Conservation (phyloP, 768 basidiomycete genomes). For the Termitomyces sp. region DNA sequence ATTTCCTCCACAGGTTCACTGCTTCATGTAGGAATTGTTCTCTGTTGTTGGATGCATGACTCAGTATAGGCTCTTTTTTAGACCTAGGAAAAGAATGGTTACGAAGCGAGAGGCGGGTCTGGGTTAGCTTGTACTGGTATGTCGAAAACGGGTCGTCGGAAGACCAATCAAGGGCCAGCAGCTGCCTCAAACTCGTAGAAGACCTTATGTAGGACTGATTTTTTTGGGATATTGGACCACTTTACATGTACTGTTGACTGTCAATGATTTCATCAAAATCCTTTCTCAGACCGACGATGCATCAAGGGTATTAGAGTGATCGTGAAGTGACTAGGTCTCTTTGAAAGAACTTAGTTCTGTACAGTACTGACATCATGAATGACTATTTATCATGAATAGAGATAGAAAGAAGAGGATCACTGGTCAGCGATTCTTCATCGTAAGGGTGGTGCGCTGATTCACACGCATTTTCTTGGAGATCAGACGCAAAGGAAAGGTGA, state of each 20-base stretch:
- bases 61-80: not conserved
- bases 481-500: not conserved
- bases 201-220: not conserved
- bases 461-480: too few relatives aligned
- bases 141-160: conserved; percentile 13
- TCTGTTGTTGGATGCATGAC: not conserved
- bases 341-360: not conserved
- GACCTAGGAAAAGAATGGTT: conserved; percentile 11
- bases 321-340: not conserved
- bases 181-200: conserved; percentile 5
- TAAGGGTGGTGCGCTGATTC: not conserved
- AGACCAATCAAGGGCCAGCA: conserved; percentile 6
- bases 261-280: not conserved
- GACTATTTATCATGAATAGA: not conserved
- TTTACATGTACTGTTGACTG: not conserved
- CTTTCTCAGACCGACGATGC: not conserved
- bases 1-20: conserved; percentile 10
- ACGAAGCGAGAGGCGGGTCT: conserved; percentile 2
- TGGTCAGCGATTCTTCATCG: not conserved
- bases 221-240: not conserved
- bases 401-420: not conserved
- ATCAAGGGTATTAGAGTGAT: not conserved
- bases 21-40: conserved; percentile 4
- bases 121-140: conserved; percentile 9
- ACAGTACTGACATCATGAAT: not conserved